Conservation (phyloP, 2,329 filamentous ascomycete species). For the Neopestalotiopsis clavispora region DNA sequence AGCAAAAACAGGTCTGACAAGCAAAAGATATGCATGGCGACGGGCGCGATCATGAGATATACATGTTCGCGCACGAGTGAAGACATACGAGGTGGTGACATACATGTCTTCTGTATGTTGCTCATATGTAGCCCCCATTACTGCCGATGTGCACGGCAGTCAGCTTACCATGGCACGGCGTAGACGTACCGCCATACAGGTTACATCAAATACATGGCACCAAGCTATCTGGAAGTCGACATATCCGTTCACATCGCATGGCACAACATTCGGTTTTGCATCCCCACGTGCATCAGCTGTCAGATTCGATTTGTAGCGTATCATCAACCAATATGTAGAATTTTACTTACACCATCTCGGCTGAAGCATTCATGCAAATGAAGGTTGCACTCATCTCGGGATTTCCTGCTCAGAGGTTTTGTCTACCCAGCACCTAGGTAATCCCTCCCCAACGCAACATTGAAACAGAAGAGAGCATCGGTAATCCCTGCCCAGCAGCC, state of each 20-base stretch:
- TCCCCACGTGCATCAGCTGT: neutral
- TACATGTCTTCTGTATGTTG: too few species aligned
- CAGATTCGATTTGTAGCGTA: neutral
- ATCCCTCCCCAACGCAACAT: neutral
- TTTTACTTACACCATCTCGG: neutral
- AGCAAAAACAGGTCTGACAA: too few species aligned
- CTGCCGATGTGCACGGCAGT: neutral
- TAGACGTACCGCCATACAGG: neutral
- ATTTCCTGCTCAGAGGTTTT: neutral
- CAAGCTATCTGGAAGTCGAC: neutral
- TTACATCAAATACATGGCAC: neutral
- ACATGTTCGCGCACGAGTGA: too few species aligned
- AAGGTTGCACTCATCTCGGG: neutral
- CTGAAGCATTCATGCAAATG: neutral
- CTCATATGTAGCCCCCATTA: too few species aligned
- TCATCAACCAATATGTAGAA: neutral
- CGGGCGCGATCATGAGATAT: too few species aligned
- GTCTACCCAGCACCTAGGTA: neutral
- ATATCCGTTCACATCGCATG: neutral
- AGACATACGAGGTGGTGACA: too few species aligned
- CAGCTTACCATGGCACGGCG: neutral
- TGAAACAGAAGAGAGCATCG: neutral
- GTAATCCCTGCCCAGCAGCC: neutral
- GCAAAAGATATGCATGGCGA: too few species aligned
- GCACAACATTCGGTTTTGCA: neutral